These are phyloP conservation scores for Zopfochytrium polystomum DNA, from an alignment of 371 early-diverging fungal species.

Conservation along the genomic window DNA sequence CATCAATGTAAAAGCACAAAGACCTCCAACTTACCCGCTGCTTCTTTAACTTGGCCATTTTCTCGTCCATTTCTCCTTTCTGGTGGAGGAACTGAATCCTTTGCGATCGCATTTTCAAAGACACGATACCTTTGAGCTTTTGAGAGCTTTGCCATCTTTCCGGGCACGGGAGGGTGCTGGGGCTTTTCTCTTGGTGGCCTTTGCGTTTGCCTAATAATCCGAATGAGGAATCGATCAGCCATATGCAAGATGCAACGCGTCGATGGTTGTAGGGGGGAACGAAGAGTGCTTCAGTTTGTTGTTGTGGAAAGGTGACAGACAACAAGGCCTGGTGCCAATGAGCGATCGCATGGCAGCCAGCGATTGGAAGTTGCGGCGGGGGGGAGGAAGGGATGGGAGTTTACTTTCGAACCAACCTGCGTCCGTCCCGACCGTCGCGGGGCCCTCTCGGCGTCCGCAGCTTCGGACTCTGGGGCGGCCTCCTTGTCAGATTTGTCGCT, in stretches of 20 bases:
- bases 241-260: too few relatives aligned
- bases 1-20: not conserved
- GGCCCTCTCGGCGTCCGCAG: not conserved
- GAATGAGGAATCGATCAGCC: too few relatives aligned
- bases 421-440: not conserved
- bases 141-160: too few relatives aligned
- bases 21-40: conserved; percentile 6
- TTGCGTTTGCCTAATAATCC: too few relatives aligned
- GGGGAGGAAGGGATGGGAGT: not conserved
- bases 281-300: too few relatives aligned
- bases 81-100: not conserved
- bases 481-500: not conserved
- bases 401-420: not conserved
- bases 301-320: not conserved
- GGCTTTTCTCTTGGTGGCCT: too few relatives aligned
- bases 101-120: too few relatives aligned
- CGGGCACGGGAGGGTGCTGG: too few relatives aligned
- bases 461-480: conserved; percentile 2
- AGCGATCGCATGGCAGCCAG: not conserved
- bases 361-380: not conserved
- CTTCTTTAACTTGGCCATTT: conserved; percentile 11
- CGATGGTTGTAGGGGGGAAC: too few relatives aligned
- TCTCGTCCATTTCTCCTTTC: conserved; percentile 14
- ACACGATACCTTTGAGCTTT: too few relatives aligned
- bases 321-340: not conserved